Evolutionary conservation across 768 basidiomycete species (phyloP).

Genomic region (Ramaria sp.): DNA sequence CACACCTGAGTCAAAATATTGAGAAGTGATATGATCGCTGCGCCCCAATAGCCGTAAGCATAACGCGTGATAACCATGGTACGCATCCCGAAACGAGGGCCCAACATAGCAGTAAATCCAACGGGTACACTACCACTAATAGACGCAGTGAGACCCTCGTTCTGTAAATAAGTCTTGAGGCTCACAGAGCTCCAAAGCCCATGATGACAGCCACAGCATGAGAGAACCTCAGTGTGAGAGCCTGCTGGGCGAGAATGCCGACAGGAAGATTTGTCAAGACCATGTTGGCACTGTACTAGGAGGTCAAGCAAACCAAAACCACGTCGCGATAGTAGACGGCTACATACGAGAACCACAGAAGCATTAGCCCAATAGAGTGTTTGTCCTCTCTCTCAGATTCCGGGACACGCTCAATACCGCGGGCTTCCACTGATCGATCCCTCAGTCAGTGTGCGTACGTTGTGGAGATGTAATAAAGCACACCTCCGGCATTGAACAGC

Average conservation of each 20-base stretch:
- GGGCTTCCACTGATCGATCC: constrained; percentile 31
- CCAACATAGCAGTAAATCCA: constrained; percentile 43
- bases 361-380: constrained; percentile 16
- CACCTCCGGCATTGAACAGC: constrained; percentile 6
- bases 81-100: constrained; percentile 40
- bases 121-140: constrained; percentile 27
- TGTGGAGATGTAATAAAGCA: not conserved
- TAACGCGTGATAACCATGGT: constrained; percentile 43
- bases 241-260: constrained; percentile 37
- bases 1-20: constrained; percentile 40
- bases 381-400: constrained; percentile 35
- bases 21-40: constrained; percentile 37
- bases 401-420: constrained; percentile 43
- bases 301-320: not conserved
- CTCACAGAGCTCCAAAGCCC: constrained; percentile 1
- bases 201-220: constrained; percentile 16
- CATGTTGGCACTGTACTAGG: constrained; percentile 34
- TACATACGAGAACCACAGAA: constrained; percentile 5
- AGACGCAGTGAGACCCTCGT: not conserved
- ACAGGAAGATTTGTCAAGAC: constrained; percentile 38
- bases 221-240: constrained; percentile 37
- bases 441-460: not conserved
- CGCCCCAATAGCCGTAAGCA: constrained; percentile 37
- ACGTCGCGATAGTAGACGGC: not conserved
- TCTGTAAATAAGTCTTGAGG: no score